Evolutionary conservation across 108 stramenopile genomes (phyloP), one percentile per base, ranked within the genome.

Genomic region (Discostella pseudostelligera): DNA sequence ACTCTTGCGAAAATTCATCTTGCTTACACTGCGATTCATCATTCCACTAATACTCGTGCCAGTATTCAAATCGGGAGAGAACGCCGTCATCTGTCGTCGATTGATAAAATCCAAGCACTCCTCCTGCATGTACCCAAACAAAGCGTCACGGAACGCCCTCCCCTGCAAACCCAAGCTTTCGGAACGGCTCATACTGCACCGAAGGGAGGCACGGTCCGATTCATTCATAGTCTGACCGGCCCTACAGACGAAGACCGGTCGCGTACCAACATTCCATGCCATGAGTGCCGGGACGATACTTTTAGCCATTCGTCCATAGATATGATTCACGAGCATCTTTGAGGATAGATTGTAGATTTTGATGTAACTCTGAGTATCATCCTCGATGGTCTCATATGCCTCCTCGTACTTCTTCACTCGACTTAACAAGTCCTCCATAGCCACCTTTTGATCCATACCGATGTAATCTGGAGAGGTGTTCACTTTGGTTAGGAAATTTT

Each of bases 341-440:
- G 84, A 77, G 1, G 95, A 95, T 10, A 92, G 70, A 72, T 99
- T 95, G 69, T 84, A 89, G 44, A 97, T 82, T 69, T 99, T 97
- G 74, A 98, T 96, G 76, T 96, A 98, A 43, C 86, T 83, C 54
- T 90, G 72, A 13, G 85, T 87, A 70, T 94, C 95, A 74, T 98
- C 97, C 16, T 82, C 87, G 37, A 98, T 89, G 0, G 96, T 89
- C 60, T 98, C 94, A 68, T 98, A 98, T 40, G 79, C 57, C 40
- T 86, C 81, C 67, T 97, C 97, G 69, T 98, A 98, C 56, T 94
- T 92, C 49, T 61, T 59, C 13, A 95, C 96, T 8, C 97, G 84
- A 19, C 72, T 58, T 59, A 66, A 72, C 61, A 98, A 80, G 76
- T 98, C 97, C 39, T 56, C 73, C 49, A 90, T 80, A 13, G 95